Base-by-base conservation (phyloP, 768 basidiomycete species). In the Termitomyces sp. region DNA sequence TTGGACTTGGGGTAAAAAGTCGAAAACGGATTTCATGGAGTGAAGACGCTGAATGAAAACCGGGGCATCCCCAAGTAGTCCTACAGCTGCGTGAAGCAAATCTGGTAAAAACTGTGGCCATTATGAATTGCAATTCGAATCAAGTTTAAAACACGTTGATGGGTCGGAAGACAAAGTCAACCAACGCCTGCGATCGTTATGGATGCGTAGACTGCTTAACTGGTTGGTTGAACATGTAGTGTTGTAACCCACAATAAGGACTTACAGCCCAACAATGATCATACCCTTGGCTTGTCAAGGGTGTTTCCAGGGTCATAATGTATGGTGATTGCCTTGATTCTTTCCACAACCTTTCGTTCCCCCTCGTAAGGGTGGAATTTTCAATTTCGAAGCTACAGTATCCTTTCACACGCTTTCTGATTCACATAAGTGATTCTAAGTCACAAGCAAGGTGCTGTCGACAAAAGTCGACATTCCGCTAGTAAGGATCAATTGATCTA, bases 21-120 rank as follows among this genome's bases (percentile, higher is more conserved):
- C 55, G 55, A 28, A 62, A 57, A 52, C 52, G 57, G 10, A 49
- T 55, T 41, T 61, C 59, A 16, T 18, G 22, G 49, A 49, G 16
- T 14, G 59, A 18, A 47, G 43, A n/a, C 20, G 59, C 48, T 18
- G 49, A 55, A 30, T 28, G 49, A n/a, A 50, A 55, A 28, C 43
- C 36, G 30, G 49, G 24, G 26, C 59, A 54, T 16, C 48, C n/a
- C 13, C 24, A 36, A 43, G 22, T 40, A 13, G 47, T 20, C 30
- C 52, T 54, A 14, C 56, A 57, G 30, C 55, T 52, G 33, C 59
- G 56, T 5, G 52, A 40, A 11, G 57, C 18, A 52, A 48, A 49
- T 26, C 56, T 38, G 18, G 52, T 55, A 5, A 59, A 59, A 18
- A 36, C 47, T 43, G 59, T 22, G 5, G 52, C 38, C 52, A 53